phyloP scores from a whole-genome alignment of 495 filamentous ascomycete species.

The Hypoxylon crocopeplum region DNA sequence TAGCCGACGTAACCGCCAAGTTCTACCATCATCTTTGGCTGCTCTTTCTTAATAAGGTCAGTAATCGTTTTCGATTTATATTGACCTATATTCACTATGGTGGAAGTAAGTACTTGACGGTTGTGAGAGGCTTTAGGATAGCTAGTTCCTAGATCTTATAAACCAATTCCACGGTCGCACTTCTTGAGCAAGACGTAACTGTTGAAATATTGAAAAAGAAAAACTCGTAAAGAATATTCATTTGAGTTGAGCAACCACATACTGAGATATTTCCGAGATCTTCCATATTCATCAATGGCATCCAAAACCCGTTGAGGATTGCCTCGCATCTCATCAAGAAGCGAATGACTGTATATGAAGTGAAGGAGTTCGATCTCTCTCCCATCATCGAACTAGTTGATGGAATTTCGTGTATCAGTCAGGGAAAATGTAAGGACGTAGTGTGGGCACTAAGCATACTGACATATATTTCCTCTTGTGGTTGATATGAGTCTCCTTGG shows the following conservation, averaged over 20 bases:
- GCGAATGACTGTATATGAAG: conserved; percentile 66
- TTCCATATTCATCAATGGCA: conserved; percentile 75
- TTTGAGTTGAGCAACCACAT: background rate
- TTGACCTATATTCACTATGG: conserved; percentile 71
- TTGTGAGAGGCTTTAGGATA: no score
- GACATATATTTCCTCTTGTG: conserved; percentile 33
- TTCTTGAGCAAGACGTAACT: no score
- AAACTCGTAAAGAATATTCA: no score
- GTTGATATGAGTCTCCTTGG: conserved; percentile 23
- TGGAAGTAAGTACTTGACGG: background rate
- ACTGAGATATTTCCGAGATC: conserved; percentile 68
- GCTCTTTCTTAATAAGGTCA: conserved; percentile 66
- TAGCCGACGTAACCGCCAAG: conserved; percentile 85
- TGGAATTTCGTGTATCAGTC: background rate
- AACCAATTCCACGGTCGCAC: no score
- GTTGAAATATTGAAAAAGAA: no score
- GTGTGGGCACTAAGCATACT: conserved; percentile 10
- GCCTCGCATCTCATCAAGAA: conserved; percentile 62
- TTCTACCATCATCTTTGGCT: conserved; percentile 76
- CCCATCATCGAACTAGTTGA: conserved; percentile 69
- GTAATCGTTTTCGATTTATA: conserved; percentile 73
- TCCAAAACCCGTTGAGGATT: conserved; percentile 68
- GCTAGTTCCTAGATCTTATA: no score
- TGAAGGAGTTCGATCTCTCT: conserved; percentile 76
- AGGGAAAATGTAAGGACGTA: background rate